These are phyloP conservation scores for Dothidotthia symphoricarpi DNA, from an alignment of 2,329 filamentous ascomycete species.

Conservation along the genomic window DNA sequence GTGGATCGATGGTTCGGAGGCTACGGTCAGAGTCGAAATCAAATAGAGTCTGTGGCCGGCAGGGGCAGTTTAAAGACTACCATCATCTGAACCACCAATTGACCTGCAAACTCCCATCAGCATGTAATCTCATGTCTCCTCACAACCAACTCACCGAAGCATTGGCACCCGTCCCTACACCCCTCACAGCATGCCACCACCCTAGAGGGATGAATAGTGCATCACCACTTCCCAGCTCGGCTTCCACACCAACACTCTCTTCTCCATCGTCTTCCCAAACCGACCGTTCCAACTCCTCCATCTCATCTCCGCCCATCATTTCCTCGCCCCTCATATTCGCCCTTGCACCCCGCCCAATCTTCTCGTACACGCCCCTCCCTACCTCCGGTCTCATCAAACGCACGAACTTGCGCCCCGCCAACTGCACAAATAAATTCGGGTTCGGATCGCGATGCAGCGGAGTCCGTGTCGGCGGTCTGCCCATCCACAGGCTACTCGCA, in stretches of 20 bases:
- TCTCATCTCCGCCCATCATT: constrained; percentile 86
- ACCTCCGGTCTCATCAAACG: constrained; percentile 65
- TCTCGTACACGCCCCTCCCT: constrained; percentile 65
- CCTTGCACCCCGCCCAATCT: constrained; percentile 45
- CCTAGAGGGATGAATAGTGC: constrained; percentile 75
- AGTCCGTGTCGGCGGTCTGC: constrained; percentile 81
- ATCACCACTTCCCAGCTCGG: constrained; percentile 63
- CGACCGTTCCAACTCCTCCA: constrained; percentile 61
- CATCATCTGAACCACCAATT: constrained; percentile 79
- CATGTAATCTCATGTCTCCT: constrained; percentile 15
- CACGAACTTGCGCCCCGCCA: constrained; percentile 70
- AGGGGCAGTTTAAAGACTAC: too few species aligned
- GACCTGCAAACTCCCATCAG: constrained; percentile 44
- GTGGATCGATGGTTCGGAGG: constrained; percentile 73
- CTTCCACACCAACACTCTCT: constrained; percentile 24
- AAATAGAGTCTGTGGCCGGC: constrained; percentile 6
- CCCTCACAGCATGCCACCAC: constrained; percentile 85
- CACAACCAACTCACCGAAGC: constrained; percentile 50
- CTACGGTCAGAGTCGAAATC: constrained; percentile 67
- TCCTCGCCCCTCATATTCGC: constrained; percentile 69
- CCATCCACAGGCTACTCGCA: constrained; percentile 82
- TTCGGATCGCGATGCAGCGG: constrained; percentile 92
- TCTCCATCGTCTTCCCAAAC: constrained; percentile 62
- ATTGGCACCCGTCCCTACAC: constrained; percentile 57
- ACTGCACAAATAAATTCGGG: constrained; percentile 85